phyloP scores from a whole-genome alignment of 2,329 filamentous ascomycete species.

The Cladosporium sp. region DNA sequence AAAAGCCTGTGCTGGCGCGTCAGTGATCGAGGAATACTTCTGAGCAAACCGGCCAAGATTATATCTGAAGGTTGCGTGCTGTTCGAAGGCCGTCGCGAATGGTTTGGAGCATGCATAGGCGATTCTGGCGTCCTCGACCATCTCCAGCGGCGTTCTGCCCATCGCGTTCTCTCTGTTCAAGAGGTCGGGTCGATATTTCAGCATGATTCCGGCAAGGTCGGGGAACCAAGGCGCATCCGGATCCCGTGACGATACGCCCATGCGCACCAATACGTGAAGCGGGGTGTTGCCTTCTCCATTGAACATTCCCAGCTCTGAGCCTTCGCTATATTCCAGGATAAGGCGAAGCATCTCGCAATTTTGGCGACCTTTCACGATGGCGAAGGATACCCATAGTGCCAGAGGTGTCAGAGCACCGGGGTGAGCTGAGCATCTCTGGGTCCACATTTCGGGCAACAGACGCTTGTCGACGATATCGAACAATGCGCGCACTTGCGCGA shows the following conservation, averaged over 20 bases:
- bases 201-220: slow-evolving; percentile 46
- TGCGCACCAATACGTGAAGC: slow-evolving; percentile 51
- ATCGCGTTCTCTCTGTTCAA: slow-evolving; percentile 69
- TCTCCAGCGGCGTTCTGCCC: slow-evolving; percentile 65
- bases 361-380: background rate
- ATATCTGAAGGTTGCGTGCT: background rate
- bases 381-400: slow-evolving; percentile 32
- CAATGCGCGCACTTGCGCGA: slow-evolving; percentile 29
- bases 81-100: background rate
- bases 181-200: slow-evolving; percentile 53
- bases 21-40: slow-evolving; percentile 11
- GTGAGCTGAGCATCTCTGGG: slow-evolving; percentile 49
- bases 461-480: slow-evolving; percentile 53
- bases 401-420: slow-evolving; percentile 58
- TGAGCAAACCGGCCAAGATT: background rate
- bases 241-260: slow-evolving; percentile 5
- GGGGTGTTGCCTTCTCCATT: slow-evolving; percentile 61
- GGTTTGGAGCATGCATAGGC: slow-evolving; percentile 24
- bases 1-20: background rate
- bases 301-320: slow-evolving; percentile 50
- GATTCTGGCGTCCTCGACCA: slow-evolving; percentile 53
- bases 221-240: slow-evolving; percentile 30
- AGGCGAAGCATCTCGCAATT: slow-evolving; percentile 5
- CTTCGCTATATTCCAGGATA: slow-evolving; percentile 34
- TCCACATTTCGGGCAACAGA: slow-evolving; percentile 52